Base-by-base conservation (phyloP, 176 grass and related monocot species). In the Hyparrhenia diplandra region DNA sequence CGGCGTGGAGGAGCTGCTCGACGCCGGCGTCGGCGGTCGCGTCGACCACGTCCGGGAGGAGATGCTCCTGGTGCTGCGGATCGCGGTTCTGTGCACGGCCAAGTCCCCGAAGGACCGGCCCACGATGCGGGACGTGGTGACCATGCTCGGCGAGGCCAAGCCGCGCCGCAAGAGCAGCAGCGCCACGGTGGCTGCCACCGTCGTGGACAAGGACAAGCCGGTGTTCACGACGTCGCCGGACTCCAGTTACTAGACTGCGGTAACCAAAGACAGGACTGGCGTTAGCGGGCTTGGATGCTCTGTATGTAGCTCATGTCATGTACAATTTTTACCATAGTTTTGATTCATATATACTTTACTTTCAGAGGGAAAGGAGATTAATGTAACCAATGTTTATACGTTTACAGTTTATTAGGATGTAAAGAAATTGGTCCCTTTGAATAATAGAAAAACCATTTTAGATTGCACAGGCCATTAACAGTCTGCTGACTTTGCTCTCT, bases 121-220 rank as follows among this genome's bases (percentile, higher is more conserved):
- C 6, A 89, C 90, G 2, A 98, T 95, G 96, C 76, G 96, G 51
- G 96, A 98, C 75, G 96, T 91, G 68, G 87, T 98, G 13, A 95
- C 88, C 57, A 32, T 32, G 96, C 92, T 98, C 17, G 84, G 67
- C 0, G 96, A 98, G 86, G 96, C 96, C 21, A 98, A 95, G 76
- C 96, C 96, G 4, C 88, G 92, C 34, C 83, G 96, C 69, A 99
- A 99, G 85, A 97, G 93, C 77, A 97, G 69, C 85, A 93, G 89
- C 81, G 62, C 88, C 52, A 86, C 83, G 4, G 87, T 85, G 49
- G 79, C 82, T 21, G 82, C 83, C 42, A 86, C 87, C 11, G 67
- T 87, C 51, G 87, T 82, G 35, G 83, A 82, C 58, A 99, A 95
- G 90, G 92, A 99, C 84, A 99, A 93, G 73, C 96, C 96, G 4